Conservation (phyloP, 345 rosid genomes). For the Limnanthes douglasii region DNA sequence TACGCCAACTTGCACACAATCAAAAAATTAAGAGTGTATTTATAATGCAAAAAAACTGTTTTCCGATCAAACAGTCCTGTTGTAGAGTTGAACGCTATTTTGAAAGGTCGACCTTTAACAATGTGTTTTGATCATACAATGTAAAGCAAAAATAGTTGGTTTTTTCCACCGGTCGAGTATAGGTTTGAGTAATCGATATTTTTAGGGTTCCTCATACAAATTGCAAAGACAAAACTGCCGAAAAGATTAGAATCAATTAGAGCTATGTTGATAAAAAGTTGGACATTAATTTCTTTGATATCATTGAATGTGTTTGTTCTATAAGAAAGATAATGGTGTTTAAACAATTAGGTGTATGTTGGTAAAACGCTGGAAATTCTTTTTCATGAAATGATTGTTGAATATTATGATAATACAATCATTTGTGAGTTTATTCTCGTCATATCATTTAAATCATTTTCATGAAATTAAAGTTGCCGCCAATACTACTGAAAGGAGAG, state of each 20-base stretch:
- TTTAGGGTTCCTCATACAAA: slow-evolving; percentile 28
- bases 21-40: slow-evolving; percentile 45
- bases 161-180: slow-evolving; percentile 26
- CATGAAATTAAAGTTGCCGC: too few species aligned
- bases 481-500: too few species aligned
- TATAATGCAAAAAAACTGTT: slow-evolving; percentile 27
- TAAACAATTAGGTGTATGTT: too few species aligned
- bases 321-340: too few species aligned
- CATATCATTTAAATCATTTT: too few species aligned
- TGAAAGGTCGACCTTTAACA: slow-evolving; percentile 27
- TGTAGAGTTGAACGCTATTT: slow-evolving; percentile 24
- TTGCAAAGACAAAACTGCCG: slow-evolving; percentile 36
- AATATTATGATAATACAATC: too few species aligned
- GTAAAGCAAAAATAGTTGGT: slow-evolving; percentile 36
- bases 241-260: slow-evolving; percentile 22
- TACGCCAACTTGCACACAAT: slow-evolving; percentile 23
- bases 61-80: slow-evolving; percentile 13
- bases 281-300: slow-evolving; percentile 39
- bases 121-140: slow-evolving; percentile 47
- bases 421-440: too few species aligned
- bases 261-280: slow-evolving; percentile 25
- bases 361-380: too few species aligned
- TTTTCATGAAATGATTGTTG: too few species aligned
- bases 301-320: slow-evolving; percentile 18
- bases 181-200: slow-evolving; percentile 26